A percentile compares a stretch with the other conserved stretches of the same genome.
Evolutionary conservation across 83 land plant genomes (phyloP).

Genomic region (Thuja plicata): DNA sequence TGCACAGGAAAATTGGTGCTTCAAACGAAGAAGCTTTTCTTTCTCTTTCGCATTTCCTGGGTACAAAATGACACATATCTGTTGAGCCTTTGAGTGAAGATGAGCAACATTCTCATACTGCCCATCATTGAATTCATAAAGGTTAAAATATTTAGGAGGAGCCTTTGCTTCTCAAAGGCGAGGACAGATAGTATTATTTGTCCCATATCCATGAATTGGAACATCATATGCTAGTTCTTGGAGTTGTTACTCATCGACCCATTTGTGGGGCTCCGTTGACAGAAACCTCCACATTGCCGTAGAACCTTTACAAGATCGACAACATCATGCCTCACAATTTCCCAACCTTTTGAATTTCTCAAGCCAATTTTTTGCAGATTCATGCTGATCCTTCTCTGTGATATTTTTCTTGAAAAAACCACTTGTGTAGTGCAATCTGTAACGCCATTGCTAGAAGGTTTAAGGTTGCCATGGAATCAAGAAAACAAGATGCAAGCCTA

Average conservation of each 20-base stretch:
- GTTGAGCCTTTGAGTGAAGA: constrained; percentile 80
- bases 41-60: constrained; percentile 92
- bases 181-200: constrained; percentile 82
- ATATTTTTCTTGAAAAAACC: constrained; percentile 86
- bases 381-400: constrained; percentile 81
- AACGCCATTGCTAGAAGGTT: constrained; percentile 98
- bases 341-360: constrained; percentile 21
- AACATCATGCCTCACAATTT: too few relatives aligned
- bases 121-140: constrained; percentile 84
- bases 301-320: too few relatives aligned
- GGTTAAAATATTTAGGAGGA: constrained; percentile 60
- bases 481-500: constrained; percentile 94
- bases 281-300: too few relatives aligned
- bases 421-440: constrained; percentile 90
- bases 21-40: constrained; percentile 87
- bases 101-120: constrained; percentile 74
- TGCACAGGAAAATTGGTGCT: constrained; percentile 94
- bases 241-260: constrained; percentile 82
- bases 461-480: constrained; percentile 96
- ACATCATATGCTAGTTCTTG: constrained; percentile 94
- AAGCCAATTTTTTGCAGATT: constrained; percentile 96
- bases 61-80: constrained; percentile 95
- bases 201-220: constrained; percentile 94
- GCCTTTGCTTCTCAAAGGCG: constrained; percentile 92
- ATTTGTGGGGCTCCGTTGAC: constrained; percentile 41